Percentiles rank a stretch among this genome's conserved stretches.
These are phyloP conservation scores for Dorcoceras hygrometricum DNA, from an alignment of 257 asterid species.

Conservation along the genomic window DNA sequence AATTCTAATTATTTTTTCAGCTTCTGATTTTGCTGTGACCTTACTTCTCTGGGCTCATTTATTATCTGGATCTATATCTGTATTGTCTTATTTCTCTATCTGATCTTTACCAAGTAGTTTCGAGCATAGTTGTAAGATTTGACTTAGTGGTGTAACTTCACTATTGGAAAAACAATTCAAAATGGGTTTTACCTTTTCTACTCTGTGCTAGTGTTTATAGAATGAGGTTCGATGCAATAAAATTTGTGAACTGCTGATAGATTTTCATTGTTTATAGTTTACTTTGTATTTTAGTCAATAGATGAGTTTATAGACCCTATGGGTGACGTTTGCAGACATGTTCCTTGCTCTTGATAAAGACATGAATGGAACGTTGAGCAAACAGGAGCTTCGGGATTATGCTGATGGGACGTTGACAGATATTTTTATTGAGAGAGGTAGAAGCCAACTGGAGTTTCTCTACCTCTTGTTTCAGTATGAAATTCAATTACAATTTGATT, in stretches of 20 bases:
- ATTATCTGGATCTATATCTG: not conserved
- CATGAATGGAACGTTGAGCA: constrained; percentile 89
- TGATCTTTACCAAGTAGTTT: not conserved
- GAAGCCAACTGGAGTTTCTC: constrained; percentile 8
- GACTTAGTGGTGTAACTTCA: not conserved
- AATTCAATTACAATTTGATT: not conserved
- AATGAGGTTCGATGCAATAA: not conserved
- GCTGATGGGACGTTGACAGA: constrained; percentile 97
- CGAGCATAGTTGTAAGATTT: not conserved
- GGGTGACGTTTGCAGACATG: constrained; percentile 61
- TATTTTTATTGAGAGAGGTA: constrained; percentile 98
- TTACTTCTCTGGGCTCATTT: not conserved
- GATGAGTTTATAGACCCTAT: constrained; percentile 20
- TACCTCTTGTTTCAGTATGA: not conserved
- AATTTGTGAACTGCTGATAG: not conserved
- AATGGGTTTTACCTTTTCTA: not conserved
- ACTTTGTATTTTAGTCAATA: constrained; percentile 3
- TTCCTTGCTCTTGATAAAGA: constrained; percentile 99
- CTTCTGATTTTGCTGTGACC: constrained; percentile 1
- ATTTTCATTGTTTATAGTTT: not conserved
- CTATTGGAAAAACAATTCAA: not conserved
- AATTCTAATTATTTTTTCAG: constrained; percentile 3
- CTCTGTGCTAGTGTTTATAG: too few relatives aligned
- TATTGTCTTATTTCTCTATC: not conserved
- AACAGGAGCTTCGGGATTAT: constrained; percentile 94